Base-by-base conservation (phyloP, 2,329 filamentous ascomycete genomes). In the Neoscytalidium dimidiatum region DNA sequence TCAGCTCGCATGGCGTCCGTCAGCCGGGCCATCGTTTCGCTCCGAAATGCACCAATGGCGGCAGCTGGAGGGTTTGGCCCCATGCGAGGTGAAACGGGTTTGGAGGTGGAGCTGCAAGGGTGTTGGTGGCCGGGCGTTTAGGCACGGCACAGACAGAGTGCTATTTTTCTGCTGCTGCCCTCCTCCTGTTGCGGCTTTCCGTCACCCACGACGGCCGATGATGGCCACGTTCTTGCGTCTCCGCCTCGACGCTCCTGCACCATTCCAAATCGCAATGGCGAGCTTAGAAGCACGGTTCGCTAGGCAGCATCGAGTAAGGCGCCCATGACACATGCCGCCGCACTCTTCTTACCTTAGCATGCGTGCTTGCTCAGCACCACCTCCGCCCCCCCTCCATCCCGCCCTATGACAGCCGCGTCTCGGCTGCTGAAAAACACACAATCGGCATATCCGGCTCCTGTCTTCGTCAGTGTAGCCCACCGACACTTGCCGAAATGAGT, bases 1-100 rank as follows among this genome's bases (percentile, higher is more conserved):
- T 35, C 56, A 46, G 56, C 53, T 57, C 14, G 26, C 48, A 31
- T 58, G 53, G 17, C 53, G 53, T 17, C 38, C 38, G 53, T 60
- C 56, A 60, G 56, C 56, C 56, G 41, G 56, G 28, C 26, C 46
- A 60, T 60, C 28, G 38, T 31, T 60, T 46, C 17, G 56, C 11
- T 13, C 26, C 53, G 2, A 13, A 28, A 11, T 4, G 26, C 7
- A 11, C 56, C 56, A 60, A 60, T 60, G 14, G 41, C 56, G 28
- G 28, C 5, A 9, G 38, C 19, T 8, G 56, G n/a, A 46, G 21
- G 28, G 31, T 46, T 31, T 46, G 41, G 56, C 56, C 56, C 56
- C 56, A 28, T 21, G 56, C 8, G n/a, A 8, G 7, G 38, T 46
- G 41, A 60, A 60, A 60, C 56, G 38, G 26, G 11, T 26, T 3